These are phyloP conservation scores for Pythium guiyangense DNA, from an alignment of 352 stramenopile genomes.

Conservation along the genomic window DNA sequence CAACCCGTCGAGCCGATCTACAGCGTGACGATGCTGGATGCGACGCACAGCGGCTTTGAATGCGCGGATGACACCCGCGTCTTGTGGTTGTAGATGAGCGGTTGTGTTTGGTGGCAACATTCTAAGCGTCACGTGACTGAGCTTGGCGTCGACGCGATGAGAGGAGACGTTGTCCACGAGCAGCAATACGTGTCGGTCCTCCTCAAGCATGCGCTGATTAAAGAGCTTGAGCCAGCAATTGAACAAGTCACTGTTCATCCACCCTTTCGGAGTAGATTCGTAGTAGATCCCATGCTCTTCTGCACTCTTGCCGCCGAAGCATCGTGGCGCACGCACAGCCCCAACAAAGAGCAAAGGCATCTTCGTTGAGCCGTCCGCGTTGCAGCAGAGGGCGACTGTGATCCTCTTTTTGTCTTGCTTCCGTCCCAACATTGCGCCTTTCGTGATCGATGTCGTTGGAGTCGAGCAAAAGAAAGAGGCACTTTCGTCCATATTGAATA, in stretches of 20 bases:
- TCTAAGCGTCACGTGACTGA: neutral
- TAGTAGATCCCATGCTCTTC: neutral
- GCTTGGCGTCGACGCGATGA: neutral
- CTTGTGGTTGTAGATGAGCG: conserved; percentile 14
- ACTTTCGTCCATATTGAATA: conserved; percentile 5
- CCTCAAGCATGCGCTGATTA: neutral
- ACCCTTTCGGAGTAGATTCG: neutral
- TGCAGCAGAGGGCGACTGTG: neutral
- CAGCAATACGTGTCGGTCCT: neutral
- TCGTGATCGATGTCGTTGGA: neutral
- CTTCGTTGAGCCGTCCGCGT: neutral
- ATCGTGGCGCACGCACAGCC: neutral
- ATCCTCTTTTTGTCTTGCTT: conserved; percentile 5
- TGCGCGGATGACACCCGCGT: no score
- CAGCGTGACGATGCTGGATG: no score
- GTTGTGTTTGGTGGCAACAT: conserved; percentile 5
- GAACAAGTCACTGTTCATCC: conserved; percentile 2
- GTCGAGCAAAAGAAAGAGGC: conserved; percentile 2
- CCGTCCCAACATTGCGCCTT: neutral
- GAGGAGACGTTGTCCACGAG: conserved; percentile 3
- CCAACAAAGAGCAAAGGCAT: neutral
- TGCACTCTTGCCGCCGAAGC: neutral
- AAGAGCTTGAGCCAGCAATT: neutral
- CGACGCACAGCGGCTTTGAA: no score
- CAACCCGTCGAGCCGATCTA: no score